Percentiles rank a stretch among this genome's conserved stretches.
These are phyloP conservation scores for Aquanectria penicillioides DNA, from an alignment of 2,329 filamentous ascomycete genomes.

Conservation along the genomic window DNA sequence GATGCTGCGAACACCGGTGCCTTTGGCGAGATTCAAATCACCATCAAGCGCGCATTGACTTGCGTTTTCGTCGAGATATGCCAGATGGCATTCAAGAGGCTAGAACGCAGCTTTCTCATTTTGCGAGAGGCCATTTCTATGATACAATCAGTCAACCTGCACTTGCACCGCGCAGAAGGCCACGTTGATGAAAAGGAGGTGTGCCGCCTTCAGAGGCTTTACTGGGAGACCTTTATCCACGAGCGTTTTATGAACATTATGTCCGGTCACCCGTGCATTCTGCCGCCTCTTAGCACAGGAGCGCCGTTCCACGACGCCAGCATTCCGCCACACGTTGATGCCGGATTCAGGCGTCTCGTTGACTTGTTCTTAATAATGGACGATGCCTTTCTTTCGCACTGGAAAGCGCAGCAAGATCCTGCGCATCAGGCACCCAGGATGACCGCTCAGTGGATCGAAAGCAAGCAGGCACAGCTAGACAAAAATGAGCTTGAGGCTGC, in stretches of 20 bases:
- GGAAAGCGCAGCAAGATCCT: conserved; percentile 46
- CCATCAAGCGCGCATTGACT: conserved; percentile 59
- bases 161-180: conserved; percentile 23
- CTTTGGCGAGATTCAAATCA: conserved; percentile 52
- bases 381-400: conserved; percentile 49
- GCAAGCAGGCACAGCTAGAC: conserved; percentile 53
- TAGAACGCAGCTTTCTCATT: conserved; percentile 60
- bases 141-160: conserved; percentile 36
- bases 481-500: conserved; percentile 48
- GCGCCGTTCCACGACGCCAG: conserved; percentile 44
- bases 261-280: conserved; percentile 54
- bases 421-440: conserved; percentile 33
- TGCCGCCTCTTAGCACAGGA: conserved; percentile 46
- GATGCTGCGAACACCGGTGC: conserved; percentile 45
- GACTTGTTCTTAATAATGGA: conserved; percentile 52
- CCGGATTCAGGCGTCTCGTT: conserved; percentile 51
- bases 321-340: conserved; percentile 49
- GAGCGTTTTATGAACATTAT: conserved; percentile 65
- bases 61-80: conserved; percentile 63
- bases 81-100: conserved; percentile 58
- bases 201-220: conserved; percentile 54
- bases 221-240: conserved; percentile 67
- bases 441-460: conserved; percentile 52
- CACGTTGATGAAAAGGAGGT: conserved; percentile 26
- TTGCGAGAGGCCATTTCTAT: conserved; percentile 59